Conservation (phyloP, 768 basidiomycete species). For the Russula abietina region DNA sequence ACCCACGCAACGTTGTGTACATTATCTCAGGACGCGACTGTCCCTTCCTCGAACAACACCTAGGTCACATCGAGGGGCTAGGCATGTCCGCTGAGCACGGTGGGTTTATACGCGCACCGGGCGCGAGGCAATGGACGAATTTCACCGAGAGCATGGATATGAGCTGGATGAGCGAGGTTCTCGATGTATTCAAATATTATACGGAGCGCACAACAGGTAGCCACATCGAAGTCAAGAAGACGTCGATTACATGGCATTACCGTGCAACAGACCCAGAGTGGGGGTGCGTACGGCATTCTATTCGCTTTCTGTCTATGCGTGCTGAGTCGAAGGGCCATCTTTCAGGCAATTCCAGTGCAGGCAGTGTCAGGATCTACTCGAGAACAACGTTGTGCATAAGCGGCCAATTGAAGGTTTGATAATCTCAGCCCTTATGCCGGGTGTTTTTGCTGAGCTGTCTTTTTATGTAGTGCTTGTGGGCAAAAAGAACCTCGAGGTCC, state of each 20-base stretch:
- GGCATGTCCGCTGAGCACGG: slow-evolving; percentile 97
- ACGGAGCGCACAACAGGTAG: slow-evolving; percentile 96
- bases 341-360: slow-evolving; percentile 84
- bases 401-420: slow-evolving; percentile 84
- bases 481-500: slow-evolving; percentile 97
- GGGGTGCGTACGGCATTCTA: slow-evolving; percentile 52
- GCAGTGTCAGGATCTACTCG: slow-evolving; percentile 92
- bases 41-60: slow-evolving; percentile 84
- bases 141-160: slow-evolving; percentile 92
- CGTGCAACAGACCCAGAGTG: slow-evolving; percentile 90
- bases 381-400: slow-evolving; percentile 89
- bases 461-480: slow-evolving; percentile 70
- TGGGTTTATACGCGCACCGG: slow-evolving; percentile 78
- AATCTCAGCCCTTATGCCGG: not conserved
- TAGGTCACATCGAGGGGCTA: slow-evolving; percentile 74
- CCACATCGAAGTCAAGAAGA: slow-evolving; percentile 95
- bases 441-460: not conserved
- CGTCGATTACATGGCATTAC: slow-evolving; percentile 98
- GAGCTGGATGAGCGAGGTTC: slow-evolving; percentile 95
- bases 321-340: not conserved
- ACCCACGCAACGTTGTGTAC: slow-evolving; percentile 89
- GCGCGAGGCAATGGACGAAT: slow-evolving; percentile 65
- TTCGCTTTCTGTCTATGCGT: not conserved
- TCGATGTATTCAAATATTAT: slow-evolving; percentile 94
- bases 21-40: slow-evolving; percentile 97